These are phyloP conservation scores for Grigorovia jiainica DNA, from an alignment of 805 yeast species.

Conservation along the genomic window DNA sequence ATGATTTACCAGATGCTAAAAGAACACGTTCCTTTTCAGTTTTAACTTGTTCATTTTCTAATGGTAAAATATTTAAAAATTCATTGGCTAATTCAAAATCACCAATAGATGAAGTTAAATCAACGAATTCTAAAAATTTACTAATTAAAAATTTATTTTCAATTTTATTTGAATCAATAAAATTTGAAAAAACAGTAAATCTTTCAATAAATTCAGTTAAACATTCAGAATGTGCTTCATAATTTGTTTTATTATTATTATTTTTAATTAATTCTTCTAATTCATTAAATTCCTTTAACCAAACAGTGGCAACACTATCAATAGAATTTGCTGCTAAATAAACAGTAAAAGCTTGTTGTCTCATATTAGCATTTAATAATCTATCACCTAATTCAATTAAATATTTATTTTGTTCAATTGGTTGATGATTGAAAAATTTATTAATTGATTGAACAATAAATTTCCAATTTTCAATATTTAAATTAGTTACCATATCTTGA, in stretches of 20 bases:
- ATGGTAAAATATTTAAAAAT: constrained; percentile 64
- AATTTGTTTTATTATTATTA: constrained; percentile 46
- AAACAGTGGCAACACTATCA: constrained; percentile 67
- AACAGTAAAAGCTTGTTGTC: constrained; percentile 69
- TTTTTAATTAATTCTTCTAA: constrained; percentile 33
- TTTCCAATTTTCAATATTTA: constrained; percentile 75
- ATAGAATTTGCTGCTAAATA: constrained; percentile 75
- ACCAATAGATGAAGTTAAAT: constrained; percentile 71
- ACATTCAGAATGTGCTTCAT: constrained; percentile 77
- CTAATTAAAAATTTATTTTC: constrained; percentile 29
- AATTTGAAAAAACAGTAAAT: constrained; percentile 48
- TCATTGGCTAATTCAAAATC: constrained; percentile 71
- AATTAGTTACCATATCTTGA: constrained; percentile 66
- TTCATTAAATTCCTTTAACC: constrained; percentile 67
- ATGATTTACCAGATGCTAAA: constrained; percentile 45
- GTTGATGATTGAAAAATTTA: constrained; percentile 40
- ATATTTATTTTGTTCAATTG: constrained; percentile 41
- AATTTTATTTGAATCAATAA: constrained; percentile 16
- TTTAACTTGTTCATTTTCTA: constrained; percentile 57
- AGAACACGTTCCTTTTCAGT: constrained; percentile 71
- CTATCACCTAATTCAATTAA: constrained; percentile 72
- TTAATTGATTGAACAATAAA: constrained; percentile 63
- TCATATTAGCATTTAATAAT: constrained; percentile 41
- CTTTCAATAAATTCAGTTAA: constrained; percentile 77
- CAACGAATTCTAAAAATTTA: constrained; percentile 74